Evolutionary conservation across 441 rosid genomes (phyloP).

Genomic region (Pelargonium fulgidum): DNA sequence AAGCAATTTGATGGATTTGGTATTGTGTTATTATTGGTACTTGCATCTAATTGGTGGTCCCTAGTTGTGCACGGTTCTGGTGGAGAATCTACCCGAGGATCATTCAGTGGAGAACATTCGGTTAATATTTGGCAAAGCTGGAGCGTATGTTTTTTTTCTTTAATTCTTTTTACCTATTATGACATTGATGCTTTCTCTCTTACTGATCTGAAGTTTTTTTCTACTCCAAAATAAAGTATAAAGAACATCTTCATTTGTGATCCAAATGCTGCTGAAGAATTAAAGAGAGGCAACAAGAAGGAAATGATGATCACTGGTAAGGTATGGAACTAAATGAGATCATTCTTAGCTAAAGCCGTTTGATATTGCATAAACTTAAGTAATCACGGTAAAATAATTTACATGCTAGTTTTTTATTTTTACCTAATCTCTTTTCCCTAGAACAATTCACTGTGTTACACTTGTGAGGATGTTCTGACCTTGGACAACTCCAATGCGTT

Average conservation of each 20-base stretch:
- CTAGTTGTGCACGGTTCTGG: slow-evolving; percentile 76
- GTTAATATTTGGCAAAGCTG: slow-evolving; percentile 64
- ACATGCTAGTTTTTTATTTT: too few relatives aligned
- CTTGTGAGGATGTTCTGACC: too few relatives aligned
- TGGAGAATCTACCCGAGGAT: slow-evolving; percentile 90
- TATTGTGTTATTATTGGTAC: slow-evolving; percentile 4
- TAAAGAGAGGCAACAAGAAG: slow-evolving; percentile 46
- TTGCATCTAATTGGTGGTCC: slow-evolving; percentile 37
- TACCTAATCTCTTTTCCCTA: too few relatives aligned
- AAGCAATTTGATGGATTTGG: slow-evolving; percentile 13
- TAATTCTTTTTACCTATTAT: neutral
- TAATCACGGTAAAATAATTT: too few relatives aligned
- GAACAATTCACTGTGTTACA: too few relatives aligned
- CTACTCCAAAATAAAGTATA: slow-evolving; percentile 29
- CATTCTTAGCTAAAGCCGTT: neutral
- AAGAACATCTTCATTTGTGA: slow-evolving; percentile 46
- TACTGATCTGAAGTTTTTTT: slow-evolving; percentile 7
- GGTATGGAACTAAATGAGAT: slow-evolving; percentile 34
- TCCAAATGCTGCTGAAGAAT: slow-evolving; percentile 52
- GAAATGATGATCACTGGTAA: slow-evolving; percentile 49
- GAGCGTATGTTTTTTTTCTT: slow-evolving; percentile 46
- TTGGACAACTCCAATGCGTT: neutral
- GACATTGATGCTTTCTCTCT: slow-evolving; percentile 10
- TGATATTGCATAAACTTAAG: neutral
- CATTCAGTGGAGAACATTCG: slow-evolving; percentile 62